Percentiles rank a stretch among this genome's conserved stretches.
These are phyloP conservation scores for Monilinia polystroma DNA, from an alignment of 2,329 filamentous ascomycete genomes.

Conservation along the genomic window DNA sequence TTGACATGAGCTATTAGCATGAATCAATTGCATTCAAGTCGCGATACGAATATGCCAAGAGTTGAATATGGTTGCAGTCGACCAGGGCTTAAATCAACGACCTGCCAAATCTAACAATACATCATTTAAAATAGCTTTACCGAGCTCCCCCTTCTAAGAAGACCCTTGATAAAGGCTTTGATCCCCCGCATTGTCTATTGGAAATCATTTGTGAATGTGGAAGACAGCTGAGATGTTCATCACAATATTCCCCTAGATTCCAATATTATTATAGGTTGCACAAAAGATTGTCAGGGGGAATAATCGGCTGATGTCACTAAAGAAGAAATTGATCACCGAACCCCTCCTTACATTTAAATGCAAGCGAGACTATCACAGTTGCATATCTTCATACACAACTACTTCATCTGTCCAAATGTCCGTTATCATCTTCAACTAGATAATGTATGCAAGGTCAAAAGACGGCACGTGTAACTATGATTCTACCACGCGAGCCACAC, in stretches of 20 bases:
- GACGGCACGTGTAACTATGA: conserved; percentile 14
- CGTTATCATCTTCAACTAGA: conserved; percentile 2
- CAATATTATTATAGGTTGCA: neutral
- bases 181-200: conserved; percentile 10
- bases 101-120: conserved; percentile 5
- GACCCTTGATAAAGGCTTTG: neutral
- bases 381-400: neutral
- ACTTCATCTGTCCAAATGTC: conserved; percentile 11
- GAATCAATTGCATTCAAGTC: neutral
- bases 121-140: neutral
- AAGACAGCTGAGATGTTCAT: neutral
- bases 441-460: conserved; percentile 11
- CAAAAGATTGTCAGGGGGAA: conserved; percentile 14
- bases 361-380: neutral
- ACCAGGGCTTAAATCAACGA: neutral
- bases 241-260: neutral
- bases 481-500: conserved; percentile 16
- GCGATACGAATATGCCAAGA: neutral
- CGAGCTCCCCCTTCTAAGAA: conserved; percentile 1
- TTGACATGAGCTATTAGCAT: neutral
- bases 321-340: conserved; percentile 17
- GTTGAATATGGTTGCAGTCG: neutral
- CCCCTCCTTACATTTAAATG: conserved; percentile 1
- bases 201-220: neutral
- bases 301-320: conserved; percentile 18